Base-by-base conservation (phyloP, 495 filamentous ascomycete species). In the Penicillium tannophilum region DNA sequence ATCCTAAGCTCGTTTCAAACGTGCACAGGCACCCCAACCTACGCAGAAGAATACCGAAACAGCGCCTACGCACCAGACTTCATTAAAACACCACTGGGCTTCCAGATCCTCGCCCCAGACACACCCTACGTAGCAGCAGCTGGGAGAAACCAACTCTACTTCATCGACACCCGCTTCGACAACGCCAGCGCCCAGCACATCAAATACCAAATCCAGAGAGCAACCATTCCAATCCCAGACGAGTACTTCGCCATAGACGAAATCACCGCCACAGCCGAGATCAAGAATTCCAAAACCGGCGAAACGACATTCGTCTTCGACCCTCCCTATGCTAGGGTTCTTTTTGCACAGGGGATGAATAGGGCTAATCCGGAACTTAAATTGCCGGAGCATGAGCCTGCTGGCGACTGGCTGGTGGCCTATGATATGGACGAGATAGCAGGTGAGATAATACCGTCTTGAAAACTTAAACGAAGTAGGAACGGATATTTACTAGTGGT, bases 271-370 rank as follows among this genome's bases (percentile, higher is more conserved):
- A 64, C 58, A 5, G 62, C 53, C 4, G 58, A 57, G 47, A 10
- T 54, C 3, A 64, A 48, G 51, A 58, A 61, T 26, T 5, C 6
- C 2, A 19, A 43, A 33, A 61, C 53, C 1, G 55, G 52, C 50
- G 58, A 64, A 64, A 64, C 54, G 39, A 55, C 54, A 51, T 64
- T 64, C 33, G 44, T 58, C 0, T 61, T 61, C 11, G 62, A 64
- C 30, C 58, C 62, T 9, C 14, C 28, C 17, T 63, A 61, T 41
- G 53, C 61, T 10, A 57, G 58, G 31, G 57, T 63, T 30, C 9
- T 63, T 6, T 61, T 64, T 55, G 62, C 58, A 17, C 48, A 33
- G 42, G 49, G 33, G 28, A 64, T 64, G 16, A 64, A 61, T 10
- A 64, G 24, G 44, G 53, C 24, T 24, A 61, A 64, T 33, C 54